Evolutionary conservation across 1,284 basidiomycete species (phyloP), one percentile per base, ranked within the genome.

Genomic region (Fistulinella cinereoalba): DNA sequence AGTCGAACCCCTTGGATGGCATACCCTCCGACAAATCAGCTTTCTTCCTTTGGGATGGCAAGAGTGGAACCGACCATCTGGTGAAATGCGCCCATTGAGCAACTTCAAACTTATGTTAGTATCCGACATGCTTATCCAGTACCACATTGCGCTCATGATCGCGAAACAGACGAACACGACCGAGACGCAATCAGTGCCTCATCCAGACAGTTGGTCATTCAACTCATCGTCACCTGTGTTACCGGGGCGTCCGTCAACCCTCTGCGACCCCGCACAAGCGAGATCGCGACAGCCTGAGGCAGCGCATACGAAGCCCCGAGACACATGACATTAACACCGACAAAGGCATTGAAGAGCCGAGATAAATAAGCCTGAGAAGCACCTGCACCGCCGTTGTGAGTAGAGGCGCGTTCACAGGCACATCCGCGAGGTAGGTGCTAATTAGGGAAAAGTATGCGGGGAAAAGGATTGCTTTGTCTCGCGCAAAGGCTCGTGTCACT

Each of bases 401-500:
- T 3, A 83, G 57, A 44, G 87, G 76, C 0, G 83, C 78, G 41
- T 79, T 77, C 33, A 79, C 63, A 0, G 79, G 80, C 3, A 83
- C 74, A 46, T 75, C 75, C 2, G 53, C 31, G 36, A 66, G 47
- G 41, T 42, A 67, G 29, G 49, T 49, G 54, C 77, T 74, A 53
- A 83, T 71, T 25, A 65, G 67, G 2, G 77, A 62, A 59, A 86
- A 81, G 40, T 72, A 58, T 3, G 46, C 40, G 22, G 77, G 75
- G 55, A 83, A 77, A 2, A 83, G 83, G 18, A 88, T 72, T 8
- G 82, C 85, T 44, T 73, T 69, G 65, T 89, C 87, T 1, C 84
- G 73, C 0, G 85, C 84, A 53, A 89, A 87, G 29, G 80, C 79
- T 70, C 81, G 83, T 2, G 79, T 80, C 58, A n/a, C n/a, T n/a